Evolutionary conservation across 345 rosid genomes (phyloP), one percentile per base, ranked within the genome.

Genomic region (Salix purpurea): DNA sequence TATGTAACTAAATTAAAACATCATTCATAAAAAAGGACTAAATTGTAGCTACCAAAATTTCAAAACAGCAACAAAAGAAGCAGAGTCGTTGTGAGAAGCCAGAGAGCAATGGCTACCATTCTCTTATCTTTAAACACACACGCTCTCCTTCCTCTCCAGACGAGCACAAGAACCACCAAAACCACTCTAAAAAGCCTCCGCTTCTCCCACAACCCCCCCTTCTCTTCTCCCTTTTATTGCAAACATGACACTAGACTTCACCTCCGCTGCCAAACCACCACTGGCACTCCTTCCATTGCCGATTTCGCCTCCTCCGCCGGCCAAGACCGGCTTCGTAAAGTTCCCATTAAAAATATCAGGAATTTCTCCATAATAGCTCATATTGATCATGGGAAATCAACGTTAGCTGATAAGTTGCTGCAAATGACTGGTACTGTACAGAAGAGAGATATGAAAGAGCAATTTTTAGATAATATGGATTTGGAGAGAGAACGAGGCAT

Each of bases 401-500:
- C 99, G 24, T 83, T 96, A 81, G 99, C 98, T 0, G 99, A 96
- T 85, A 96, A 96, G 83, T 80, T 96, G 86, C 98, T 96, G 77
- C 96, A 96, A 73, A 80, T 86, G 69, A 96, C 99, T 54, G 99
- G 99, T 58, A 96, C 99, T 42, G 98, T 96, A 4, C 92, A 93
- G 85, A 88, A 83, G 68, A 88, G 99, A 62, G 99, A 96, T 28
- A 91, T 96, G 99, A 91, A 96, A 89, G 97, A 91, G 2, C 99
- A 96, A 89, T 96, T 93, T 80, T 94, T 96, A 56, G 99, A 96
- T 85, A 96, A 89, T 74, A 96, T 96, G 98, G 99, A 96, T 80
- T 92, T 96, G 86, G 99, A 93, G 88, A 88, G 99, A 77, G 98
- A 96, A 81, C 85, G 99, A 68, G 99, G 99, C 91, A 96, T 96